Conservation (phyloP, 78 protist species). For the Andalucia godoyi region DNA sequence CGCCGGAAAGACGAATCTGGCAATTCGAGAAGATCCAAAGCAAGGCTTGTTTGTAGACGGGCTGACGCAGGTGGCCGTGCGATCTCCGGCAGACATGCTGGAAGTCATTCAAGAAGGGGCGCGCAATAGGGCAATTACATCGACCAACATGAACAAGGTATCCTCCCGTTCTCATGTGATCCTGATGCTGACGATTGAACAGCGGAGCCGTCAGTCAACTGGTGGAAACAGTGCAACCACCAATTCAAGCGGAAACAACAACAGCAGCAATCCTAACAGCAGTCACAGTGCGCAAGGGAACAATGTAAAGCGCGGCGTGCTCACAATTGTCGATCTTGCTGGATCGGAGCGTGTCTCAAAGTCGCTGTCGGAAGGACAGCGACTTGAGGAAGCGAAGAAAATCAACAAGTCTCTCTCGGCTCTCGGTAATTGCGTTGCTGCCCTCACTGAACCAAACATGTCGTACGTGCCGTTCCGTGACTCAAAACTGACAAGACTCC, state of each 20-base stretch:
- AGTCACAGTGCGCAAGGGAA: too few species aligned
- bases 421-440: slow-evolving; percentile 4
- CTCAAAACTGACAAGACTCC: slow-evolving; percentile 27
- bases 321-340: slow-evolving; percentile 36
- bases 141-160: slow-evolving; percentile 2
- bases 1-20: neutral
- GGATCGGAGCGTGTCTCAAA: slow-evolving; percentile 31
- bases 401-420: slow-evolving; percentile 28
- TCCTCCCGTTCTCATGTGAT: slow-evolving; percentile 2
- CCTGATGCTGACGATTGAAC: neutral
- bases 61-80: neutral
- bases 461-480: slow-evolving; percentile 7
- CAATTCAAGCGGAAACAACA: neutral
- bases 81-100: neutral
- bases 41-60: neutral
- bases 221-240: too few species aligned
- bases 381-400: slow-evolving; percentile 22
- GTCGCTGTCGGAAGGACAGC: slow-evolving; percentile 8
- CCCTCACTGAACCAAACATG: neutral
- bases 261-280: neutral
- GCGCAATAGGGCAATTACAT: neutral
- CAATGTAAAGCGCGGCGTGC: neutral
- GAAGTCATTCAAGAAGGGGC: neutral
- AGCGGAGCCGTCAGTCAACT: neutral
- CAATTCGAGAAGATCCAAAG: neutral